Evolutionary conservation across 257 asterid species (phyloP).

Genomic region (Solanum paucissectum): DNA sequence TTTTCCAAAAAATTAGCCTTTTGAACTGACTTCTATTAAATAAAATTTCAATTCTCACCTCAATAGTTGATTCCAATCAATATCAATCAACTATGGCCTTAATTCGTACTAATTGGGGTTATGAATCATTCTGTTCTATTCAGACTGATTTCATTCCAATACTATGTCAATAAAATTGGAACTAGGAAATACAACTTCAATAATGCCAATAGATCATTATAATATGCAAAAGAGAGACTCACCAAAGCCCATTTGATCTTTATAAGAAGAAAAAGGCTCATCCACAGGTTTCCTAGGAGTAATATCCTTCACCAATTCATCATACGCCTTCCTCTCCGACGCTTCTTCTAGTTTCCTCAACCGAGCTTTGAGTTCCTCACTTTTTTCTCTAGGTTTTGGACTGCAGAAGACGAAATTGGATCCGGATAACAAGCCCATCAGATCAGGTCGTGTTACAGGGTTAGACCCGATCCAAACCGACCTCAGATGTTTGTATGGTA

Average conservation of each 20-base stretch:
- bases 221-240: not conserved
- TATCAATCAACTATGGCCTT: not conserved
- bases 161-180: not conserved
- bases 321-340: slow-evolving; percentile 74
- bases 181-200: not conserved
- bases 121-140: not conserved
- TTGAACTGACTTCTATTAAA: not conserved
- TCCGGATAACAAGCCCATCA: slow-evolving; percentile 34
- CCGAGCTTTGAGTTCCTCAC: slow-evolving; percentile 66
- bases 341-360: slow-evolving; percentile 62
- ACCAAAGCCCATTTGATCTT: slow-evolving; percentile 96
- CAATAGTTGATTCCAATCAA: not conserved
- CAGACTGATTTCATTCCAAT: not conserved
- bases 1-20: not conserved
- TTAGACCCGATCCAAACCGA: slow-evolving; percentile 53
- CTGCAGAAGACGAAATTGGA: slow-evolving; percentile 47
- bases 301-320: slow-evolving; percentile 81
- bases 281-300: slow-evolving; percentile 51
- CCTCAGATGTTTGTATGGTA: slow-evolving; percentile 55
- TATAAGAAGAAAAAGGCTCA: slow-evolving; percentile 93
- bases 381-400: slow-evolving; percentile 80
- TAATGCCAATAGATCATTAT: not conserved
- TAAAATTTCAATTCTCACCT: not conserved
- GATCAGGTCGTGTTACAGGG: slow-evolving; percentile 32
- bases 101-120: not conserved